Percentiles rank a stretch among this genome's conserved stretches.
Conservation (phyloP, 2,329 filamentous ascomycete species). For the Penicillium hordei region DNA sequence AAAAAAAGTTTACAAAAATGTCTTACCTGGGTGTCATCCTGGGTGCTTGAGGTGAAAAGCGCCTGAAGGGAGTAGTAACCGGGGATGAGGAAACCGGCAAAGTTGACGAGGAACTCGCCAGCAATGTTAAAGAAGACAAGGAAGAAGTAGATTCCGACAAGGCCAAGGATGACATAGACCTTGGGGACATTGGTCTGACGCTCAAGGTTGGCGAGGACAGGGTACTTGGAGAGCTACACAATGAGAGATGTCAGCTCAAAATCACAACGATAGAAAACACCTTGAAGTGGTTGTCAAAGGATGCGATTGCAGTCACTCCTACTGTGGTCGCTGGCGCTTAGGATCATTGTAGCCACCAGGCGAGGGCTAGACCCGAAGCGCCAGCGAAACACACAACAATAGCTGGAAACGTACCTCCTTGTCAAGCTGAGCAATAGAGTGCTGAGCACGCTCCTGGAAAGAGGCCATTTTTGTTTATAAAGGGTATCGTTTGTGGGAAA, state of each 20-base stretch:
- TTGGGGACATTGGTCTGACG: conserved; percentile 67
- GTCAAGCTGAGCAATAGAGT: conserved; percentile 66
- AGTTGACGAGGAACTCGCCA: conserved; percentile 67
- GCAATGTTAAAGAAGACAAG: conserved; percentile 71
- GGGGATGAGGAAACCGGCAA: conserved; percentile 64
- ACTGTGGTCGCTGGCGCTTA: background rate
- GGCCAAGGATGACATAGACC: conserved; percentile 65
- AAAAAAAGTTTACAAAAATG: background rate
- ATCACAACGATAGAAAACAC: background rate
- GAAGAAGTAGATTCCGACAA: conserved; percentile 67
- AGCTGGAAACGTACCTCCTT: conserved; percentile 57
- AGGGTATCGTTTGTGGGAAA: conserved; percentile 2
- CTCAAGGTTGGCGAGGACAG: conserved; percentile 66
- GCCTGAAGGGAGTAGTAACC: conserved; percentile 67
- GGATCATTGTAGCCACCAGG: background rate
- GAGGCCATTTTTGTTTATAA: conserved; percentile 39
- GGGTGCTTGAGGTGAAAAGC: conserved; percentile 59
- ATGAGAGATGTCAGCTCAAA: conserved; percentile 4
- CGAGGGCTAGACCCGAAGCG: conserved; percentile 22
- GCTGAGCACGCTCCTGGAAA: conserved; percentile 63
- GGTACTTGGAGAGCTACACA: conserved; percentile 65
- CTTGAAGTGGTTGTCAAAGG: background rate
- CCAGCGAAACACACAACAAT: conserved; percentile 25
- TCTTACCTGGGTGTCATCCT: conserved; percentile 65
- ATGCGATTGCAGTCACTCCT: background rate